Evolutionary conservation across 495 filamentous ascomycete species (phyloP).

Genomic region (Penicillium fimorum): DNA sequence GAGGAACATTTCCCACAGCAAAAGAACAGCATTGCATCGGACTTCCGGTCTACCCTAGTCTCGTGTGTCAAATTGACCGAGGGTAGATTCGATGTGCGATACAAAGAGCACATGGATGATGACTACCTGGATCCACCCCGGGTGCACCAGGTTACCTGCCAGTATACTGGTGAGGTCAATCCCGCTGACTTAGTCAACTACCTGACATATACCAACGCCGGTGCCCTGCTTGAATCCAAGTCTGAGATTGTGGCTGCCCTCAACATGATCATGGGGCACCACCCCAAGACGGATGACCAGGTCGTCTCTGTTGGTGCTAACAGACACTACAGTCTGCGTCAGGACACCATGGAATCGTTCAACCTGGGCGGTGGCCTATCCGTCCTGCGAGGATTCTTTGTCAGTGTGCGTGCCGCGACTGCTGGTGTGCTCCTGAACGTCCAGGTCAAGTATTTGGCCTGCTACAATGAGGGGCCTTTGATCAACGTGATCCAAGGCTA

Average conservation of each 20-base stretch:
- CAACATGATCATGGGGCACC: constrained; percentile 52
- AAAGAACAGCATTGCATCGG: constrained; percentile 49
- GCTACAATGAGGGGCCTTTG: constrained; percentile 38
- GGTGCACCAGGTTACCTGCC: constrained; percentile 45
- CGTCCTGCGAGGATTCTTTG: constrained; percentile 63
- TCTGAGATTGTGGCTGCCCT: constrained; percentile 47
- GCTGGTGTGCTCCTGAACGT: constrained; percentile 63
- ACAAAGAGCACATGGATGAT: constrained; percentile 40
- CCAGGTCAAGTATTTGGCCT: constrained; percentile 47
- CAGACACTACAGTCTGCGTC: constrained; percentile 38
- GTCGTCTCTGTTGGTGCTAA: constrained; percentile 40
- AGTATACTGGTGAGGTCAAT: constrained; percentile 43
- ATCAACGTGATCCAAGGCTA: constrained; percentile 25
- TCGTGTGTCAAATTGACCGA: constrained; percentile 36
- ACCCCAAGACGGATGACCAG: constrained; percentile 33
- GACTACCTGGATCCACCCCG: constrained; percentile 41
- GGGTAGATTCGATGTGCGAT: constrained; percentile 35
- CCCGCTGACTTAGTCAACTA: constrained; percentile 53
- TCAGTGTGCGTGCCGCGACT: constrained; percentile 65
- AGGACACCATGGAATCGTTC: constrained; percentile 26
- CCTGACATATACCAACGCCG: constrained; percentile 48
- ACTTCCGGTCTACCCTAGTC: constrained; percentile 56
- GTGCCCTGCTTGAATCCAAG: constrained; percentile 39
- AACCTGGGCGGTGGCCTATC: constrained; percentile 43
- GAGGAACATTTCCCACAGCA: constrained; percentile 34